phyloP scores from a whole-genome alignment of 108 stramenopile genomes.

The Conticribra weissflogii region DNA sequence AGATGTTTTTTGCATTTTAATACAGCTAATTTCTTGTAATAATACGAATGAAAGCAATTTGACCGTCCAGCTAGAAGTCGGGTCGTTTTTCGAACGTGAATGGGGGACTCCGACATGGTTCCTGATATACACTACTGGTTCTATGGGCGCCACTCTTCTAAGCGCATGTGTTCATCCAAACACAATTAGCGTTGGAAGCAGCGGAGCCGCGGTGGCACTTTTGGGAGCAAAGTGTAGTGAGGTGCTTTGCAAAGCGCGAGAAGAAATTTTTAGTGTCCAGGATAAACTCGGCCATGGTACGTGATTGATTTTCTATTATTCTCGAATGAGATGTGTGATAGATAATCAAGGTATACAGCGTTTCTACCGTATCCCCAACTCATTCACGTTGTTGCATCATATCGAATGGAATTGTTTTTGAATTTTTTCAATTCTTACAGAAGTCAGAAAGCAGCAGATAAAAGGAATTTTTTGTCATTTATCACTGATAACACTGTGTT shows the following conservation, averaged over 20 bases:
- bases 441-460: neutral
- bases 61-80: neutral
- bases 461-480: neutral
- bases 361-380: too few species aligned
- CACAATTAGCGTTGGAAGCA: neutral
- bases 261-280: neutral
- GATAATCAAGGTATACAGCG: too few species aligned
- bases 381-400: too few species aligned
- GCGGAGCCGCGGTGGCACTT: neutral
- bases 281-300: neutral
- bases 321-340: too few species aligned
- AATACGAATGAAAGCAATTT: neutral
- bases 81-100: neutral
- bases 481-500: neutral
- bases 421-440: neutral
- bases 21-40: too few species aligned
- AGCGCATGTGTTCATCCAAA: neutral
- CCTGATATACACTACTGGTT: neutral
- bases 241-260: neutral
- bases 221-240: neutral
- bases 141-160: neutral
- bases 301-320: too few species aligned
- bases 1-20: too few species aligned
- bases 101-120: neutral
- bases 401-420: too few species aligned